Conservation (phyloP, 345 rosid genomes). For the Aquilaria malaccensis region DNA sequence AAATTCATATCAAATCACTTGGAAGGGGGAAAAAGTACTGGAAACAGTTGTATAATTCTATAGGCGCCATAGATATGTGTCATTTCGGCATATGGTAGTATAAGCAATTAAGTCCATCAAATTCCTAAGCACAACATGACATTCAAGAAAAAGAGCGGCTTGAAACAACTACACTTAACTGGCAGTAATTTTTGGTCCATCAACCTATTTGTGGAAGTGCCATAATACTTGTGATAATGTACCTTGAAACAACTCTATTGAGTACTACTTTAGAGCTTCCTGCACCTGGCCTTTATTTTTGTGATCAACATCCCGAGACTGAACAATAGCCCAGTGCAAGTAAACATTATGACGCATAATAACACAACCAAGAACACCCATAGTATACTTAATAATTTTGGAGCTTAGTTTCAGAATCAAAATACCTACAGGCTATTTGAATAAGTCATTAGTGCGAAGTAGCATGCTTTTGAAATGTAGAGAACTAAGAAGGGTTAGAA, state of each 20-base stretch:
- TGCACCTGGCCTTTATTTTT: conserved; percentile 55
- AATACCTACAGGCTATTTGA: conserved; percentile 41
- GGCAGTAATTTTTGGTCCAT: background rate
- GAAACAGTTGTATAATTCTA: too few species aligned
- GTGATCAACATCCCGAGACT: conserved; percentile 70
- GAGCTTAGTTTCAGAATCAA: conserved; percentile 78
- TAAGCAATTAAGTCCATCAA: background rate
- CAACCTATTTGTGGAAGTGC: conserved; percentile 1
- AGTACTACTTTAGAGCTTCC: conserved; percentile 86
- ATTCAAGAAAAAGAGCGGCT: background rate
- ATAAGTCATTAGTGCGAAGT: background rate
- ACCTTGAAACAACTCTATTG: conserved; percentile 78
- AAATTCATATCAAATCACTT: background rate
- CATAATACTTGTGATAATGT: conserved; percentile 7
- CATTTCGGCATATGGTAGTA: background rate
- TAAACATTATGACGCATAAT: conserved; percentile 97
- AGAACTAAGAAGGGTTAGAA: background rate
- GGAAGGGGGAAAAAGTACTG: background rate
- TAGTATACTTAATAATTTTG: conserved; percentile 78
- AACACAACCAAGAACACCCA: conserved; percentile 90
- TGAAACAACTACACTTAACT: background rate
- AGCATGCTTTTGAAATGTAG: background rate
- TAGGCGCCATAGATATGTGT: too few species aligned
- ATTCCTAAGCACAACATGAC: too few species aligned
- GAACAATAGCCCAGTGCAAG: conserved; percentile 93